A percentile compares a stretch with the other conserved stretches of the same genome.
Conservation (phyloP, 148 eudicot species). For the Spergularia bocconei region DNA sequence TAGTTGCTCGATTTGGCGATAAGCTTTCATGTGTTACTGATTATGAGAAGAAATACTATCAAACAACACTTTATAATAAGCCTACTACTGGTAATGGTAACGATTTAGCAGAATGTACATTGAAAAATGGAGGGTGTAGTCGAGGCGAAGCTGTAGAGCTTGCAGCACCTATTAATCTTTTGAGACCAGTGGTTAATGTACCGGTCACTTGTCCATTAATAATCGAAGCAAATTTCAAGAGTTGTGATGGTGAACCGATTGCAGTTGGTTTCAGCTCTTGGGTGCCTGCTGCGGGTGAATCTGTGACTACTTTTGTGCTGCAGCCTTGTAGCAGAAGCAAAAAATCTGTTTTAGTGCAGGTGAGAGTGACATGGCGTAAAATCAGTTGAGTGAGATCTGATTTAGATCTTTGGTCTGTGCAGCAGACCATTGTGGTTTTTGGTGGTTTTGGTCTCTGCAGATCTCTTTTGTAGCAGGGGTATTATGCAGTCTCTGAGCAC, state of each 20-base stretch:
- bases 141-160: background rate
- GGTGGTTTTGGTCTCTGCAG: no score
- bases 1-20: background rate
- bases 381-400: no score
- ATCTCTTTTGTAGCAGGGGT: no score
- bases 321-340: background rate
- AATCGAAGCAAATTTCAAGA: background rate
- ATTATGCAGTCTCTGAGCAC: no score
- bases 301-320: no score
- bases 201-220: background rate
- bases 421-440: no score
- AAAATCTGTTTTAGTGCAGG: no score
- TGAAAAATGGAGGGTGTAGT: no score
- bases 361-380: no score
- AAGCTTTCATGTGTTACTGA: background rate
- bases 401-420: no score
- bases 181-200: background rate
- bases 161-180: background rate
- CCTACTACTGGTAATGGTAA: background rate
- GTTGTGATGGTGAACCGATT: slow-evolving; percentile 4
- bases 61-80: background rate
- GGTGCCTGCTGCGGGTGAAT: background rate
- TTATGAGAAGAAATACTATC: background rate
- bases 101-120: background rate
- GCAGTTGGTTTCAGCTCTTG: background rate